Conservation (phyloP, 179 eudicot species). For the Actinidia chinensis region DNA sequence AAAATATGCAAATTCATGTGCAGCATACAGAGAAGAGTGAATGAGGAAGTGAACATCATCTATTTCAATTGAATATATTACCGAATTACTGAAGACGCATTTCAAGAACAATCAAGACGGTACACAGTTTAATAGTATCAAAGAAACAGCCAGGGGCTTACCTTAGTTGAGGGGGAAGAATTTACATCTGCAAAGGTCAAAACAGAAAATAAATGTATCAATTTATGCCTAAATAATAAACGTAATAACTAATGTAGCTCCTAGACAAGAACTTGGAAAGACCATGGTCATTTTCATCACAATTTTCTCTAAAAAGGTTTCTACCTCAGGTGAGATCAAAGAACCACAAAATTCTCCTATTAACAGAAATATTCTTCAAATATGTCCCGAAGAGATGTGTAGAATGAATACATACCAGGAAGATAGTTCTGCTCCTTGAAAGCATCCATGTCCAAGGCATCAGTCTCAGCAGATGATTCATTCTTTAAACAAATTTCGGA, state of each 20-base stretch:
- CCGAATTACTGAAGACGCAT: background rate
- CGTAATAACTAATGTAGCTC: background rate
- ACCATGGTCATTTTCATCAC: background rate
- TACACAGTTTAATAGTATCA: background rate
- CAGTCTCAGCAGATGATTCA: constrained; percentile 72
- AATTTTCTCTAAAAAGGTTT: background rate
- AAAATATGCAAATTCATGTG: background rate
- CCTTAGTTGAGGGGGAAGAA: constrained; percentile 47
- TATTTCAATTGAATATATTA: background rate
- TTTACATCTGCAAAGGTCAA: constrained; percentile 39
- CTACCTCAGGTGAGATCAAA: background rate
- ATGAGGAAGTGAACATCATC: background rate
- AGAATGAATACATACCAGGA: constrained; percentile 39
- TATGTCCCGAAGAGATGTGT: background rate
- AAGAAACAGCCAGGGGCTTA: constrained; percentile 27
- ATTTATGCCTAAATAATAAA: background rate
- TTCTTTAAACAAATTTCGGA: constrained; percentile 37
- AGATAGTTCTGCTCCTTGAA: constrained; percentile 28
- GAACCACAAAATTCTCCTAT: background rate
- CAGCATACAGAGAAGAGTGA: background rate
- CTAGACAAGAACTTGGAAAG: background rate
- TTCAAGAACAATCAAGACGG: background rate
- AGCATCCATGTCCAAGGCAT: constrained; percentile 45
- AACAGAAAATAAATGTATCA: constrained; percentile 17
- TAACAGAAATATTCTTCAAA: background rate